phyloP scores from a whole-genome alignment of 2,329 filamentous ascomycete species.

The Phaeoacremonium minimum region DNA sequence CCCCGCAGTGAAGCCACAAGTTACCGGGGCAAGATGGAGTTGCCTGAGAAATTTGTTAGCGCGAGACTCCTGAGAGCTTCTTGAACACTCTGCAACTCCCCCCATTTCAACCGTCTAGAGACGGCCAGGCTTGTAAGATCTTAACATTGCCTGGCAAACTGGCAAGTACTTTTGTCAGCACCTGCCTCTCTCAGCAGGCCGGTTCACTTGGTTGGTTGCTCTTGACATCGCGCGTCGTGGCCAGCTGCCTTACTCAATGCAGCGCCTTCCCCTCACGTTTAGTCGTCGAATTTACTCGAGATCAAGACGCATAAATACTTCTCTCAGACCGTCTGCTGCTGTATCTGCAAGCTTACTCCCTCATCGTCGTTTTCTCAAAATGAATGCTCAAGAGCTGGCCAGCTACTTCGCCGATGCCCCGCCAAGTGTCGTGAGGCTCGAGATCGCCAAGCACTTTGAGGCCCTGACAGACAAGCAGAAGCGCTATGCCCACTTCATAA shows the following conservation, averaged over 20 bases:
- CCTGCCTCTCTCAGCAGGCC: background rate
- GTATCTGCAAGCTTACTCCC: too few species aligned
- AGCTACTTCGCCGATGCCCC: conserved; percentile 91
- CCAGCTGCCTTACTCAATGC: background rate
- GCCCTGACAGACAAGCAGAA: conserved; percentile 71
- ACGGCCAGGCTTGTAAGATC: too few species aligned
- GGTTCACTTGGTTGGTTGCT: too few species aligned
- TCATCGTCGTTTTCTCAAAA: conserved; percentile 28
- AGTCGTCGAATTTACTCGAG: background rate
- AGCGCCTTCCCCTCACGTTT: background rate
- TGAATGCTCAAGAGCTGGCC: conserved; percentile 57
- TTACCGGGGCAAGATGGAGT: too few species aligned
- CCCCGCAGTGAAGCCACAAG: too few species aligned
- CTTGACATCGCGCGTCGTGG: too few species aligned
- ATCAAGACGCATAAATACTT: background rate
- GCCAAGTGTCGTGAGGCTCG: conserved; percentile 79
- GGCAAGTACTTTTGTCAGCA: too few species aligned
- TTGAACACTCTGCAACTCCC: too few species aligned
- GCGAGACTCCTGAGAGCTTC: too few species aligned
- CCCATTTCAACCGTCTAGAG: too few species aligned
- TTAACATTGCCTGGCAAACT: background rate
- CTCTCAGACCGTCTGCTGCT: background rate
- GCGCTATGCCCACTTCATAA: conserved; percentile 88
- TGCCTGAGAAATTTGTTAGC: too few species aligned
- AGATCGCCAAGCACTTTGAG: conserved; percentile 91